Percentiles rank a stretch among this genome's conserved stretches.
These are phyloP conservation scores for Crotalaria pallida DNA, from an alignment of 306 rosid species.

Conservation along the genomic window DNA sequence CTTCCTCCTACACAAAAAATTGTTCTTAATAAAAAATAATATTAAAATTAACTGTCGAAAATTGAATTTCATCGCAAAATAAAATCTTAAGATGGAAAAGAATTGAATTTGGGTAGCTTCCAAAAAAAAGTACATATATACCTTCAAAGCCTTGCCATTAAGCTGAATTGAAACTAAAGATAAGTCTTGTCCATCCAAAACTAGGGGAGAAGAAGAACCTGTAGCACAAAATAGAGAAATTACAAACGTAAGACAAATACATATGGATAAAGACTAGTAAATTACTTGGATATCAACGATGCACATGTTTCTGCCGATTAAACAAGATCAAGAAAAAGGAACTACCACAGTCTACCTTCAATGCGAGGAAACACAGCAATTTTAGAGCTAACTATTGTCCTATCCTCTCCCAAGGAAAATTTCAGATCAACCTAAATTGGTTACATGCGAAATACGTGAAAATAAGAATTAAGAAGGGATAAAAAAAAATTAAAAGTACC, in stretches of 20 bases:
- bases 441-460: slow-evolving; percentile 9
- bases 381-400: slow-evolving; percentile 70
- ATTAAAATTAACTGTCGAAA: background rate
- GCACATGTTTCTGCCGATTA: slow-evolving; percentile 6
- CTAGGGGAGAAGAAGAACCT: slow-evolving; percentile 68
- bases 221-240: slow-evolving; percentile 25
- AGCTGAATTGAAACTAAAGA: slow-evolving; percentile 59
- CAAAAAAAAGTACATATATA: slow-evolving; percentile 6
- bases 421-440: slow-evolving; percentile 69
- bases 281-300: slow-evolving; percentile 5
- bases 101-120: background rate
- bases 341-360: slow-evolving; percentile 49
- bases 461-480: slow-evolving; percentile 9
- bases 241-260: background rate
- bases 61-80: slow-evolving; percentile 5
- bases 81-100: slow-evolving; percentile 5
- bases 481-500: background rate
- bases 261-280: background rate
- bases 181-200: slow-evolving; percentile 71
- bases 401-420: slow-evolving; percentile 84
- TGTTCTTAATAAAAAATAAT: background rate
- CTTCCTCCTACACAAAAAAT: slow-evolving; percentile 79
- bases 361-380: slow-evolving; percentile 64
- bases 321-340: slow-evolving; percentile 20
- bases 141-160: slow-evolving; percentile 72